phyloP scores from a whole-genome alignment of 768 basidiomycete genomes.

The Coprinopsis cinerea region DNA sequence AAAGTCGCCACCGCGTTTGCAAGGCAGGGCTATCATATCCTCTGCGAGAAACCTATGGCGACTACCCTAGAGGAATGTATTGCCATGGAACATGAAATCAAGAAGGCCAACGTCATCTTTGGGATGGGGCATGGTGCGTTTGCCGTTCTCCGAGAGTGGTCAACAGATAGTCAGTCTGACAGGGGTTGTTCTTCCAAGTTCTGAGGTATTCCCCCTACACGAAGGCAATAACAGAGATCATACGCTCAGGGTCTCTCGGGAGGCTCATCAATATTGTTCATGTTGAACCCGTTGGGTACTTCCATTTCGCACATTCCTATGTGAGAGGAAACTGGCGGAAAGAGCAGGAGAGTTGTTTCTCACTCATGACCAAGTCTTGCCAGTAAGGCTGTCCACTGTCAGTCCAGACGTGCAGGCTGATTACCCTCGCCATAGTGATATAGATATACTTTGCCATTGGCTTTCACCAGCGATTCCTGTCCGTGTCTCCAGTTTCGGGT shows the following conservation, averaged over 20 bases:
- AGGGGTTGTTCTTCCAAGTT: constrained; percentile 37
- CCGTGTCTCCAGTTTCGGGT: constrained; percentile 82
- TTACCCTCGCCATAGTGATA: no score
- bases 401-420: no score
- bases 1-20: constrained; percentile 73
- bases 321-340: constrained; percentile 79
- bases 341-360: constrained; percentile 67
- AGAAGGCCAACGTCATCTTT: constrained; percentile 67
- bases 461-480: constrained; percentile 57
- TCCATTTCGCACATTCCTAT: constrained; percentile 86
- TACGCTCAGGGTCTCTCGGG: constrained; percentile 68
- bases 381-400: constrained; percentile 48
- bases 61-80: constrained; percentile 68
- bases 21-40: constrained; percentile 77
- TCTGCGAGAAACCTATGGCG: constrained; percentile 94
- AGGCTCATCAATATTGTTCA: constrained; percentile 79
- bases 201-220: constrained; percentile 85
- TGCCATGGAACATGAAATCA: constrained; percentile 66
- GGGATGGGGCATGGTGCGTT: constrained; percentile 82
- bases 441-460: constrained; percentile 80
- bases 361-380: constrained; percentile 86
- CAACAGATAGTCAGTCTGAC: background rate
- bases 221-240: constrained; percentile 58
- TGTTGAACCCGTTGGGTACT: constrained; percentile 81
- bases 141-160: background rate